Evolutionary conservation across 2,329 filamentous ascomycete species (phyloP), one percentile per base, ranked within the genome.

Genomic region (Thelonectria olida): DNA sequence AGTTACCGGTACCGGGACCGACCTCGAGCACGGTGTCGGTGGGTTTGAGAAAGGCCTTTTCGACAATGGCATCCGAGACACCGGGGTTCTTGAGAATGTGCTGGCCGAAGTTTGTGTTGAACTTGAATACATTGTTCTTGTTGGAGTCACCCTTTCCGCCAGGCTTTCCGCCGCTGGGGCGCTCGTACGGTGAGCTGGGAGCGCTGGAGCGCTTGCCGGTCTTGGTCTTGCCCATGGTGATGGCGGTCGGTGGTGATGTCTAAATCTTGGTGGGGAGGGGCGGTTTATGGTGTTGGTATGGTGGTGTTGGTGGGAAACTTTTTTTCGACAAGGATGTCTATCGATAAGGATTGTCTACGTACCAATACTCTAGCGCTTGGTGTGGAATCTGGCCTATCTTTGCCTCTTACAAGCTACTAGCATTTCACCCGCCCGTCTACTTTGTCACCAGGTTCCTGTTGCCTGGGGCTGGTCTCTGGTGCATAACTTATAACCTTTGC

Each of bases 51-150:
- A 90, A 88, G 15, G 93, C 92, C 81, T 98, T 98, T 62, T 78
- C 76, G 66, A 81, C 79, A 58, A 81, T 95, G 52, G 89, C 89
- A 74, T 92, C 89, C 5, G 92, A 91, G 49, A 96, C 91, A 72
- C 92, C 91, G 2, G 92, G 92, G 77, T 97, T 97, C 78, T 97
- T 97, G 67, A 98, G 85, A 64, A 99, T 96, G 78, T 98, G 93
- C 75, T 87, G 84, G 71, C 95, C 93, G 67, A 96, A 87, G 76
- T 95, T 84, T 70, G 91, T 96, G 83, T 97, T 97, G 88, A 97
- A 97, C 77, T 96, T 97, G 87, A 98, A 98, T 78, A 97, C 92
- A 72, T 92, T 94, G 81, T 97, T 93, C 73, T 82, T 82, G 59
- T 62, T 67, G n/a, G 67, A 54, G 56, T 58, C 64, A 47, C 59